Base-by-base conservation (phyloP, 768 basidiomycete genomes). In the Lactarius psammicola region DNA sequence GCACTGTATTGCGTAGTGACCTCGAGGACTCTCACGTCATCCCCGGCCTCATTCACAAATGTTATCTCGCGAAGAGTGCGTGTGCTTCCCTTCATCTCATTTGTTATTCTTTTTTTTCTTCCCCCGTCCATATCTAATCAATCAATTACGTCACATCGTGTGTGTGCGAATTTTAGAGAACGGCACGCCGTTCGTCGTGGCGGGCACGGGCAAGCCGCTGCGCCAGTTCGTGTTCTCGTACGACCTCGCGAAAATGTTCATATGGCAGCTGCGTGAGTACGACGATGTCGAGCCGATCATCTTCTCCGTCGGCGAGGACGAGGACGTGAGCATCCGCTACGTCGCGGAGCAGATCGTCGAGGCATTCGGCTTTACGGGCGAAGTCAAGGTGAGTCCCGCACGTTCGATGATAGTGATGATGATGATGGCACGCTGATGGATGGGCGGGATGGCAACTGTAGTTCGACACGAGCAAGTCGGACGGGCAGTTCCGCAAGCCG, bases 191-290 rank as follows among this genome's bases (percentile, higher is more conserved):
- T 95, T 97, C 78, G 80, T 87, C 58, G 90, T 96, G 18, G 78
- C 87, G 58, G 95, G 95, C 6, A 90, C 92, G 0, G 95, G 95
- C 34, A 94, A 90, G 70, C 95, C 95, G 7, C 83, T 96, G 42
- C 85, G 95, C 20, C 95, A 98, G 76, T 98, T 98, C 76, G 95
- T 97, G 77, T 97, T 93, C 80, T 97, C 95, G n/a, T 81, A 85
- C 57, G 95, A 98, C 77, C 87, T 97, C 59, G 95, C 94, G 40
- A 96, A 93, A 76, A 81, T 95, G 62, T 96, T 97, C 81, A 90
- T 96, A 74, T 95, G 92, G 93, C 85, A 87, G 81, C 78, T 95
- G 65, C 82, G 92, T 49, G 90, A 95, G 73, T 97, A 98, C 75
- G 85, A 95, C 60, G 88, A 92, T 73, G 90, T 98, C 58, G 94